Percentiles rank a stretch among this genome's conserved stretches.
These are phyloP conservation scores for Fennellomyces sp. DNA, from an alignment of 371 early-diverging fungal genomes.

Conservation along the genomic window DNA sequence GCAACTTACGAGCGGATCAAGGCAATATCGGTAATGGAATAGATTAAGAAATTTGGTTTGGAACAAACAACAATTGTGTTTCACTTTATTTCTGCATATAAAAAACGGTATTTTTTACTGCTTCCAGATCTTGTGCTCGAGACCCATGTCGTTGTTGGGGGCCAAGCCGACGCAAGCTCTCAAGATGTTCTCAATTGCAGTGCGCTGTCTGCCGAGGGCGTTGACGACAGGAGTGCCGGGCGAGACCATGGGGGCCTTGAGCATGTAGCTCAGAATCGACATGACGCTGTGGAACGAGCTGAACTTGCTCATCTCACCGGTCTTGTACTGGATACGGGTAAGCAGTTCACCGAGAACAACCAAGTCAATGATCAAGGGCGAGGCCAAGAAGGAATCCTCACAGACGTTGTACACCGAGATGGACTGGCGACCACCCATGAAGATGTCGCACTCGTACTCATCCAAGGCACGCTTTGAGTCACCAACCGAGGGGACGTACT, in stretches of 20 bases:
- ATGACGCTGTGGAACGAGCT: slow-evolving; percentile 92
- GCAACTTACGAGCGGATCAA: not conserved
- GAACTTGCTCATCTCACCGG: slow-evolving; percentile 66
- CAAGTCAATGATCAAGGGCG: slow-evolving; percentile 95
- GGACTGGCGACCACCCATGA: slow-evolving; percentile 97
- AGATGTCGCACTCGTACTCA: slow-evolving; percentile 97
- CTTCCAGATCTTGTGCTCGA: slow-evolving; percentile 84
- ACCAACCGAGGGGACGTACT: slow-evolving; percentile 96
- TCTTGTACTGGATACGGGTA: slow-evolving; percentile 91
- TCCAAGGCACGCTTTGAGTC: slow-evolving; percentile 97
- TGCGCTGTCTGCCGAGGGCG: slow-evolving; percentile 91
- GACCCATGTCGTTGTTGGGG: slow-evolving; percentile 88
- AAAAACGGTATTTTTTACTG: slow-evolving; percentile 14
- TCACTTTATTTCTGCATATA: not conserved
- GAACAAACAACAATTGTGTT: not conserved
- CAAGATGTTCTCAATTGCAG: slow-evolving; percentile 95
- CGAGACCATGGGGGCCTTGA: slow-evolving; percentile 93
- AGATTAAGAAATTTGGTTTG: not conserved
- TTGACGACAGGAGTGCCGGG: slow-evolving; percentile 94
- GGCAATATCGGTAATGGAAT: slow-evolving; percentile 1
- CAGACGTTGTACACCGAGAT: slow-evolving; percentile 97
- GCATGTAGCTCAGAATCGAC: slow-evolving; percentile 87
- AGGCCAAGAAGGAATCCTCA: slow-evolving; percentile 96
- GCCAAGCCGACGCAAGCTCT: slow-evolving; percentile 94
- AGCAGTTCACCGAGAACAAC: slow-evolving; percentile 93